A percentile compares a stretch with the other conserved stretches of the same genome.
These are phyloP conservation scores for Phlyctochytrium planicorne DNA, from an alignment of 192 early-diverging fungal genomes.

Conservation along the genomic window DNA sequence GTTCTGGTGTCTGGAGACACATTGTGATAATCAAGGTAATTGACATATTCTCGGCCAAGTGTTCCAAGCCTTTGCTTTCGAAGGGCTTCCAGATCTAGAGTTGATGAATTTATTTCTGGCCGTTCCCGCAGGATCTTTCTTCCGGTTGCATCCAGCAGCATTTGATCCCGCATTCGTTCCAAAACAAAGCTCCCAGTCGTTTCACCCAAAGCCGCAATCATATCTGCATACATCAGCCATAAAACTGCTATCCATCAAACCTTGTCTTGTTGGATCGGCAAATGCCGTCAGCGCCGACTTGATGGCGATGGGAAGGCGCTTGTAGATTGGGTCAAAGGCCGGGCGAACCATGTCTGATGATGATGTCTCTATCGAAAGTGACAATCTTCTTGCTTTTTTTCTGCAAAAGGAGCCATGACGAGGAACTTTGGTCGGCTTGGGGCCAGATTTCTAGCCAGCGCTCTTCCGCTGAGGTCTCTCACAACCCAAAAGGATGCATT, in stretches of 20 bases:
- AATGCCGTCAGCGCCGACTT: not conserved
- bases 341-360: no score
- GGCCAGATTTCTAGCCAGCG: no score
- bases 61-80: conserved; percentile 60
- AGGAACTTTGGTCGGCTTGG: no score
- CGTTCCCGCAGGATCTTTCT: conserved; percentile 80
- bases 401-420: no score
- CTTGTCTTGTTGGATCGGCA: not conserved
- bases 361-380: no score
- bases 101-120: conserved; percentile 71
- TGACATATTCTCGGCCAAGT: conserved; percentile 84
- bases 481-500: no score
- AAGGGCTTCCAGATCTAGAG: conserved; percentile 58
- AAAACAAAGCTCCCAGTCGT: conserved; percentile 75
- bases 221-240: conserved; percentile 54
- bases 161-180: conserved; percentile 67
- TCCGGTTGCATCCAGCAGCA: conserved; percentile 74
- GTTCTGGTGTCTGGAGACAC: conserved; percentile 80
- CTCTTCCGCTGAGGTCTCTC: no score
- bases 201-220: conserved; percentile 88
- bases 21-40: conserved; percentile 74
- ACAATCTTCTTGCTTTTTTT: no score
- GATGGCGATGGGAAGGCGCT: not conserved
- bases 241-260: not conserved
- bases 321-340: no score